Percentiles rank a stretch among this genome's conserved stretches.
Conservation (phyloP, 2,329 filamentous ascomycete species). For the Ophidiomyces ophidiicola region DNA sequence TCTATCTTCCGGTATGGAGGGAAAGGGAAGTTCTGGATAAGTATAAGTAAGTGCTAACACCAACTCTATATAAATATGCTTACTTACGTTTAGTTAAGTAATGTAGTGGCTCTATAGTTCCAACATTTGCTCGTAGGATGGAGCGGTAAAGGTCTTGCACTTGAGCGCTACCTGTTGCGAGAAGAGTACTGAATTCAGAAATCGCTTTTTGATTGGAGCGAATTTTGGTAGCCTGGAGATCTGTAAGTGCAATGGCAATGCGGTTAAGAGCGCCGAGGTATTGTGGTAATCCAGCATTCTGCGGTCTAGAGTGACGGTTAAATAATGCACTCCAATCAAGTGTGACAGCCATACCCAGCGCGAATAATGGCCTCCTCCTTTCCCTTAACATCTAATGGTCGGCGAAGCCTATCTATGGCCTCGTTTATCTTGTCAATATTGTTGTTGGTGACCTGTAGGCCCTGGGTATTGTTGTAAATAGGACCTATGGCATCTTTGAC, state of each 20-base stretch:
- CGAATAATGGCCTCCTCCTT: constrained; percentile 86
- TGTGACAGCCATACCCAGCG: constrained; percentile 45
- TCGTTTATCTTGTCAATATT: constrained; percentile 80
- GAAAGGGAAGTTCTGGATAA: constrained; percentile 55
- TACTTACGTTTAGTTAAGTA: constrained; percentile 73
- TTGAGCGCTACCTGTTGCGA: constrained; percentile 68
- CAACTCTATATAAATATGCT: not conserved
- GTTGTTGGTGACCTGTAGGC: constrained; percentile 70
- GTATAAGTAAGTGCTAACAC: constrained; percentile 10
- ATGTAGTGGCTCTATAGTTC: constrained; percentile 75
- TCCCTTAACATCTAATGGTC: constrained; percentile 85
- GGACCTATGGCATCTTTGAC: constrained; percentile 87
- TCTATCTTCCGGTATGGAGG: constrained; percentile 63
- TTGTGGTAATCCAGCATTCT: constrained; percentile 65
- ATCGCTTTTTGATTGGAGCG: constrained; percentile 85
- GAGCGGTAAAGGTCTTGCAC: constrained; percentile 75
- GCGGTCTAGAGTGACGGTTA: constrained; percentile 42
- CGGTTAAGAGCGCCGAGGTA: constrained; percentile 86
- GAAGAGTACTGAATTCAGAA: constrained; percentile 60
- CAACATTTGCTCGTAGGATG: constrained; percentile 64
- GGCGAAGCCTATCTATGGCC: constrained; percentile 76
- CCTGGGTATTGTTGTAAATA: constrained; percentile 82
- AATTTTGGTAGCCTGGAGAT: constrained; percentile 82
- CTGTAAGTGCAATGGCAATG: constrained; percentile 67
- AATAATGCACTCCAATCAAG: not conserved